Evolutionary conservation across 2,329 filamentous ascomycete genomes (phyloP).

Genomic region (Rutstroemia sp.): DNA sequence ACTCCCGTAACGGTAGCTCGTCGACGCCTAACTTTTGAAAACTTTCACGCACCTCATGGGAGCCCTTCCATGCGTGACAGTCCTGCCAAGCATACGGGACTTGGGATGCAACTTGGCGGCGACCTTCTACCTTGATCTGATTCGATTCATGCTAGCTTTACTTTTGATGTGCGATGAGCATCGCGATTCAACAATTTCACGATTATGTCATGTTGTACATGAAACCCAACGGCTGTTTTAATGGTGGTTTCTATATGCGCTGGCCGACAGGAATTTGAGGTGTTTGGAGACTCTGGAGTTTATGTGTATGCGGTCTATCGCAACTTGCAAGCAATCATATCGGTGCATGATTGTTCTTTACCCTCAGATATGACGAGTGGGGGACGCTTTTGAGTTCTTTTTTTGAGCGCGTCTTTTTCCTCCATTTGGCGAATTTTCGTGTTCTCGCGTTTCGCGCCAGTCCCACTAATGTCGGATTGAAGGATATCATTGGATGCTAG

Average conservation of each 20-base stretch:
- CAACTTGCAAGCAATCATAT: too few relatives aligned
- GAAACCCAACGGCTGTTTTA: conserved; percentile 11
- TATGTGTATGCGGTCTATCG: background rate
- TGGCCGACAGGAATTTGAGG: conserved; percentile 2
- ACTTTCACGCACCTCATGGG: conserved; percentile 15
- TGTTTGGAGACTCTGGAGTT: conserved; percentile 2
- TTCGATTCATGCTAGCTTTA: conserved; percentile 1
- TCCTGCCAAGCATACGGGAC: conserved; percentile 38
- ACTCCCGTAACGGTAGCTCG: conserved; percentile 24
- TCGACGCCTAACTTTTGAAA: conserved; percentile 26
- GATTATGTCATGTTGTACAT: conserved; percentile 39
- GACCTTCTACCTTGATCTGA: conserved; percentile 45
- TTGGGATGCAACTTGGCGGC: conserved; percentile 60
- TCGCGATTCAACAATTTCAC: conserved; percentile 46
- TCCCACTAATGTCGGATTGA: too few relatives aligned
- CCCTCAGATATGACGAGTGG: background rate
- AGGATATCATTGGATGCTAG: too few relatives aligned
- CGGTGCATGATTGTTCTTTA: too few relatives aligned
- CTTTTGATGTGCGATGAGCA: conserved; percentile 4
- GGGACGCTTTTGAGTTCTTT: background rate
- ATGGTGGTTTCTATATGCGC: conserved; percentile 4
- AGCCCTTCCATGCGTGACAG: conserved; percentile 16
- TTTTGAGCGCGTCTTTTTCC: background rate
- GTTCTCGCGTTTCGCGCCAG: background rate
- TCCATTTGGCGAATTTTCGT: background rate